These are phyloP conservation scores for Globomyces pollinis-pini DNA, from an alignment of 192 early-diverging fungal genomes.

Conservation along the genomic window DNA sequence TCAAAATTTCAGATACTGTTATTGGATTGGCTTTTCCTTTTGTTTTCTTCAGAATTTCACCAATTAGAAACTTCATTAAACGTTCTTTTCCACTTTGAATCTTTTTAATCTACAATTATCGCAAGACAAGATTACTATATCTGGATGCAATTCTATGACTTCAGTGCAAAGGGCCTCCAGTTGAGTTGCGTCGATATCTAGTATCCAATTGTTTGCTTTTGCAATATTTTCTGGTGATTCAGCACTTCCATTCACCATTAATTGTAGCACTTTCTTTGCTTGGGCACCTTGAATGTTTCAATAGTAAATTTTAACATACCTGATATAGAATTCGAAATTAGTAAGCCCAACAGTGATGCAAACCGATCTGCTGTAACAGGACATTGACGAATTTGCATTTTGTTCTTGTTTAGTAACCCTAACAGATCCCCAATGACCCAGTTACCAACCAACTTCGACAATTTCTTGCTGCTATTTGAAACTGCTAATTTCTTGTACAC, in stretches of 20 bases:
- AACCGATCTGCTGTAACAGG: slow-evolving; percentile 51
- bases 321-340: slow-evolving; percentile 51
- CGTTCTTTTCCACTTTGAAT: slow-evolving; percentile 60
- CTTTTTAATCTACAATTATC: slow-evolving; percentile 39
- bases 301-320: slow-evolving; percentile 10
- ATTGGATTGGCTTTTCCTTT: slow-evolving; percentile 69
- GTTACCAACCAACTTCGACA: not conserved
- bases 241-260: slow-evolving; percentile 59
- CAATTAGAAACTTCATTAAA: slow-evolving; percentile 72
- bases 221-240: slow-evolving; percentile 47
- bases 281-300: slow-evolving; percentile 17
- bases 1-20: not conserved
- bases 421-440: slow-evolving; percentile 58
- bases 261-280: slow-evolving; percentile 62
- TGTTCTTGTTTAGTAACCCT: slow-evolving; percentile 40
- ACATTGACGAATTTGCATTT: slow-evolving; percentile 33
- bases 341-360: slow-evolving; percentile 52
- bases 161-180: slow-evolving; percentile 7
- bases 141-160: slow-evolving; percentile 8
- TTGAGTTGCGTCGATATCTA: slow-evolving; percentile 35
- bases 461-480: not conserved
- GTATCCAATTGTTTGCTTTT: slow-evolving; percentile 23
- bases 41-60: slow-evolving; percentile 72
- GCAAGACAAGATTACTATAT: not conserved
- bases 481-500: slow-evolving; percentile 10